Evolutionary conservation across 306 rosid species (phyloP), one percentile per base, ranked within the genome.

Genomic region (Sicyos baderoa): DNA sequence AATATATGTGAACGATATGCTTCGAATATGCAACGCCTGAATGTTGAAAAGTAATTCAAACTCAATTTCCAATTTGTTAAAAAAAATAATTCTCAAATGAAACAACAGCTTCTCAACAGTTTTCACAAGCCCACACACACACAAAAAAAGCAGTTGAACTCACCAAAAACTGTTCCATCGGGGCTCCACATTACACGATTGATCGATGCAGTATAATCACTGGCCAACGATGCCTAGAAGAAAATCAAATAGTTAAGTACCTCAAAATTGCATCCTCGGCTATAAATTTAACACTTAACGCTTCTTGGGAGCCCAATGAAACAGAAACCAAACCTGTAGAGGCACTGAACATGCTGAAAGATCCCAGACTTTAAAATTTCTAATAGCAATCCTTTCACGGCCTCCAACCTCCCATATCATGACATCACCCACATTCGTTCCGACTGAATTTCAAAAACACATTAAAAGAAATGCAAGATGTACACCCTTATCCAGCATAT

Each of bases 21-120:
- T 87, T 94, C 56, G 99, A 88, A 87, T 90, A 94, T 70, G 99
- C 99, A 82, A 94, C 97, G 75, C 99, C 99, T 94, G 87, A 77
- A 47, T 67, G 58, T 32, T 47, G 67, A 19, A 71, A 25, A 40
- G 63, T 22, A 69, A 75, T 65, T 71, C 37, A 76, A 70, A 74
- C 71, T 54, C 70, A 66, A 75, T 37, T 68, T 52, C 63, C 8
- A 35, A 27, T 52, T 63, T 47, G 79, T 12, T 47, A 49, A 2
- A 15, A 25, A 71, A 60, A 13, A 56, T 57, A 1, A 8, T 14
- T 50, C 42, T 55, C 50, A 19, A 16, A 54, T 53, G 54, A 61
- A 69, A 47, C 74, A 45, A 72, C 78, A 75, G 56, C 67, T 50
- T 32, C 52, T 66, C 66, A 63, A 50, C 35, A 59, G 63, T 71